phyloP scores from a whole-genome alignment of 2,329 filamentous ascomycete species.

The Sporothrix pseudoabietina region DNA sequence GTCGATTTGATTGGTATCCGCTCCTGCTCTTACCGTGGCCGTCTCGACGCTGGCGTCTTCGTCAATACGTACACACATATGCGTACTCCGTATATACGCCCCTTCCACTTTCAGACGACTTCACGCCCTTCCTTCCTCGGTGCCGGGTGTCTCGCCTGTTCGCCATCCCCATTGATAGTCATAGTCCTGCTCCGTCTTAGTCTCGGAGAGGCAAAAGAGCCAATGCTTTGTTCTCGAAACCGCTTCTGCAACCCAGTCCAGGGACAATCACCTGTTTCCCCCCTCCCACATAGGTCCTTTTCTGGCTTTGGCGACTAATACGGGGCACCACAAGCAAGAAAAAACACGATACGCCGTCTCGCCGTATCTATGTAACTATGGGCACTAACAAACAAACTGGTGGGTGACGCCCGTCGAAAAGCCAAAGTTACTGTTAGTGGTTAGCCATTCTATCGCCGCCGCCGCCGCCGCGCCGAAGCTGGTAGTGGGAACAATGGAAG shows the following conservation, averaged over 20 bases:
- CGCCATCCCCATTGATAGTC: neutral
- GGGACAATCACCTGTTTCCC: neutral
- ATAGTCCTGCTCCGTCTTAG: neutral
- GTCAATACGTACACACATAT: neutral
- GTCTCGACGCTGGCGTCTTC: neutral
- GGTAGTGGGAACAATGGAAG: neutral
- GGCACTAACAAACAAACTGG: neutral
- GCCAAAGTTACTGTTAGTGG: neutral
- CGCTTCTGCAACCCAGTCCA: neutral
- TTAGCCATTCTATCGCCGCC: neutral
- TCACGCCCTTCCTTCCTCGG: neutral
- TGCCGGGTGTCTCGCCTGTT: neutral
- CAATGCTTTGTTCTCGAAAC: neutral
- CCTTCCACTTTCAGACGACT: neutral
- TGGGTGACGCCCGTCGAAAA: slow-evolving; percentile 3
- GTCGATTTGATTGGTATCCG: neutral
- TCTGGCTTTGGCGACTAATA: neutral
- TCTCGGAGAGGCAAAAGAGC: slow-evolving; percentile 2
- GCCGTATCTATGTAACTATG: neutral
- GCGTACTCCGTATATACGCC: too few relatives aligned
- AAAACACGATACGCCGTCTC: neutral
- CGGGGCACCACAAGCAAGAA: neutral
- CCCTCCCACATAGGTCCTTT: neutral
- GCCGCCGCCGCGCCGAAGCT: slow-evolving; percentile 5
- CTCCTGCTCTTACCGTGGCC: neutral